Evolutionary conservation across 306 rosid species (phyloP).

Genomic region (Vicia sativa): DNA sequence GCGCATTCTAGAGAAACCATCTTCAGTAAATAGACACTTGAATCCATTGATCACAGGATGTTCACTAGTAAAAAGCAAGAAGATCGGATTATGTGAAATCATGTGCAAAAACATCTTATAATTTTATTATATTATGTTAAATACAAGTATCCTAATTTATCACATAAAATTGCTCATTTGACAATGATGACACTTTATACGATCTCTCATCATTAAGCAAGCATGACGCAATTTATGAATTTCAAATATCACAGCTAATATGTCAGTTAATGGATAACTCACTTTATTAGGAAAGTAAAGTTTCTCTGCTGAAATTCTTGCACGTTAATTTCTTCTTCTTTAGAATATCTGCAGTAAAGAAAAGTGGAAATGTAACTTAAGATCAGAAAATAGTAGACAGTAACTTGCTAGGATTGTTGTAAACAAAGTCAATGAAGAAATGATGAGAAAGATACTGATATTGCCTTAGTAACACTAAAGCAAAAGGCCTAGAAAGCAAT

Average conservation of each 20-base stretch:
- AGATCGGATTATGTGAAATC: slow-evolving; percentile 23
- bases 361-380: slow-evolving; percentile 13
- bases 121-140: too few relatives aligned
- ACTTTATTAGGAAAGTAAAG: slow-evolving; percentile 81
- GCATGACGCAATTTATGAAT: slow-evolving; percentile 16
- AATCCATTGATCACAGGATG: slow-evolving; percentile 66
- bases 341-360: slow-evolving; percentile 70
- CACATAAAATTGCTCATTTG: not conserved
- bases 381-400: slow-evolving; percentile 11
- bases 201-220: slow-evolving; percentile 20
- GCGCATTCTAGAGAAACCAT: slow-evolving; percentile 65
- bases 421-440: too few relatives aligned
- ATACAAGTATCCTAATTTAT: not conserved
- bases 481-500: slow-evolving; percentile 19
- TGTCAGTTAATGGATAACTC: slow-evolving; percentile 42
- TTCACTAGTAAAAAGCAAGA: slow-evolving; percentile 57
- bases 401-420: not conserved
- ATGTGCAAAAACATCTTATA: not conserved
- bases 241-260: slow-evolving; percentile 7
- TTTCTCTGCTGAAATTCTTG: slow-evolving; percentile 59
- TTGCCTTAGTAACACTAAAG: not conserved
- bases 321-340: slow-evolving; percentile 64
- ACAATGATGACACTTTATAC: not conserved
- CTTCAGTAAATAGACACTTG: slow-evolving; percentile 64
- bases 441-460: too few relatives aligned